These are phyloP conservation scores for Dioszegia crocea DNA, from an alignment of 768 basidiomycete genomes.

Conservation along the genomic window DNA sequence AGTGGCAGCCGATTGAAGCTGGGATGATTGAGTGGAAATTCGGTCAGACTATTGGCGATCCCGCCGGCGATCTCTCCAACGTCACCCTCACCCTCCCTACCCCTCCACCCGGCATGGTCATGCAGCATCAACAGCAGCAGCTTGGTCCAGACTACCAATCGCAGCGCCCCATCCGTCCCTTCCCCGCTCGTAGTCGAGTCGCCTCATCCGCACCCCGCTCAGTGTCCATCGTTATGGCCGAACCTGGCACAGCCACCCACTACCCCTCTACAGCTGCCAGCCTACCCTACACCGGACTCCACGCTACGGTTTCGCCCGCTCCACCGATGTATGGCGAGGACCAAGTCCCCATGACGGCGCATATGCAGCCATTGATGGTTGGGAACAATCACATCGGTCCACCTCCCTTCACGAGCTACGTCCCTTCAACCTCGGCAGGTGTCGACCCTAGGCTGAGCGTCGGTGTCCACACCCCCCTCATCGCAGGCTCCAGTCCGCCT, in stretches of 20 bases:
- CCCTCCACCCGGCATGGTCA: slow-evolving; percentile 25
- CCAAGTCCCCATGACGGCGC: slow-evolving; percentile 38
- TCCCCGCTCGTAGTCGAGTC: slow-evolving; percentile 27
- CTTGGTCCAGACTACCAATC: slow-evolving; percentile 4
- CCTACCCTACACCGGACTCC: slow-evolving; percentile 9
- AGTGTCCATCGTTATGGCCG: slow-evolving; percentile 30
- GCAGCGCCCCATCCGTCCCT: slow-evolving; percentile 28
- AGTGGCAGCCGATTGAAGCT: slow-evolving; percentile 48
- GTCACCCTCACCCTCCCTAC: slow-evolving; percentile 40
- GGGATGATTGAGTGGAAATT: slow-evolving; percentile 41
- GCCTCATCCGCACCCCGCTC: slow-evolving; percentile 22
- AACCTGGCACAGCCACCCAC: neutral
- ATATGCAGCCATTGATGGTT: slow-evolving; percentile 18
- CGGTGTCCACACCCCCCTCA: neutral
- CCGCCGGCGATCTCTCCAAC: slow-evolving; percentile 39
- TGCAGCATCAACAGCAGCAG: slow-evolving; percentile 18
- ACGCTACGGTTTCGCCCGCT: slow-evolving; percentile 12
- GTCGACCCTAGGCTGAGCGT: slow-evolving; percentile 1
- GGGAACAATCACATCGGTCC: neutral
- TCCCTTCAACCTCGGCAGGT: neutral
- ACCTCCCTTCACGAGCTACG: neutral
- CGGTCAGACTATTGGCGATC: slow-evolving; percentile 31
- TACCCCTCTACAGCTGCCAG: slow-evolving; percentile 1
- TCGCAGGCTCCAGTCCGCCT: neutral
- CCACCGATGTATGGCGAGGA: slow-evolving; percentile 42